Percentiles rank a stretch among this genome's conserved stretches.
Conservation (phyloP, 345 rosid species). For the Acer negundo region DNA sequence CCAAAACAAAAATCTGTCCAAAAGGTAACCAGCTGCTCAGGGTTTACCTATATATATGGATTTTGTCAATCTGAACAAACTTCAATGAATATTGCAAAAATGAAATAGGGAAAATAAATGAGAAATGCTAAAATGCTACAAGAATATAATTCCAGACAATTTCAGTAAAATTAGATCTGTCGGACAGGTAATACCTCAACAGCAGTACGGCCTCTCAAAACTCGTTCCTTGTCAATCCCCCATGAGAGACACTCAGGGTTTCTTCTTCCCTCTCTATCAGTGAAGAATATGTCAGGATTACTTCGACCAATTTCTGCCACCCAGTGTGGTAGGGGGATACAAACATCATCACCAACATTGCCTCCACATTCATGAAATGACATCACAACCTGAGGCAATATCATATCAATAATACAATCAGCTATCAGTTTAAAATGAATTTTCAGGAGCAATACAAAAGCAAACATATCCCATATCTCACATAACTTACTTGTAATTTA, state of each 20-base stretch:
- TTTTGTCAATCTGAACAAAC: conserved; percentile 12
- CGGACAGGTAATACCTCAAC: conserved; percentile 61
- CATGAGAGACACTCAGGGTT: conserved; percentile 97
- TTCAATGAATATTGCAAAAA: background rate
- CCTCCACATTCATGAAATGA: conserved; percentile 99
- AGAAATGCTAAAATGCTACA: conserved; percentile 12
- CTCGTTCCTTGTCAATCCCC: conserved; percentile 96
- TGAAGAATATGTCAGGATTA: conserved; percentile 91
- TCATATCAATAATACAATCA: conserved; percentile 24
- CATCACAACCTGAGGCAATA: conserved; percentile 77
- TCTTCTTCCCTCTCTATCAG: conserved; percentile 96
- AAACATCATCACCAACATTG: conserved; percentile 96
- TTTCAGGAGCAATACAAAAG: conserved; percentile 12
- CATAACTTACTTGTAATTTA: conserved; percentile 74
- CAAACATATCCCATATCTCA: conserved; percentile 12
- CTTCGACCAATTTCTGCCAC: conserved; percentile 90
- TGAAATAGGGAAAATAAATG: background rate
- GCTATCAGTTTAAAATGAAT: conserved; percentile 21
- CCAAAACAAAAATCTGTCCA: background rate
- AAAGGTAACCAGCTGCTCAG: background rate
- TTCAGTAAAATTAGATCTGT: conserved; percentile 14
- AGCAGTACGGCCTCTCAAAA: conserved; percentile 91
- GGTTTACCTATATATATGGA: background rate
- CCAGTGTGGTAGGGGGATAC: conserved; percentile 98
- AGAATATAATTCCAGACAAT: conserved; percentile 1